Evolutionary conservation across 805 yeast species (phyloP), one percentile per base, ranked within the genome.

Genomic region (Yamadazyma sp.): DNA sequence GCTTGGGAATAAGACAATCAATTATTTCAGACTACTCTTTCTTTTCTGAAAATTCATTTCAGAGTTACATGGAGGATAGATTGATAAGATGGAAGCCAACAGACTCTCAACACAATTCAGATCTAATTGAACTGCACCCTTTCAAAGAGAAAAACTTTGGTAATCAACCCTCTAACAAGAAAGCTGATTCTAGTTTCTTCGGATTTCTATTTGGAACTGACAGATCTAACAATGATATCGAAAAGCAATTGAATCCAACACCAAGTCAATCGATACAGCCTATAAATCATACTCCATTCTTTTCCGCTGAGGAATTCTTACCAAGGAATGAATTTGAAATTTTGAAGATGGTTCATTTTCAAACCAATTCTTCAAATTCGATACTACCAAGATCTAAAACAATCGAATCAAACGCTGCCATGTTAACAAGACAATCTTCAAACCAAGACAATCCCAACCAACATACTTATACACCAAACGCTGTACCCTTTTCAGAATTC

Each of bases 71-170:
- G 52, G 66, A 61, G 36, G 60, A 56, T 7, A 37, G 66, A 28
- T 42, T 60, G 22, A 36, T 52, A 1, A 34, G 63, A 23, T 63
- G 62, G 58, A 47, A 59, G 31, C 65, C 66, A 3, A 42, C 49
- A 9, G 58, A 53, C 7, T 59, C 67, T 0, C 65, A 62, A 26
- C 56, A 55, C 29, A 56, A 60, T 35, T 42, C 49, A 8, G 60
- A 56, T n/a, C 25, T 57, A 7, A 30, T 36, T 12, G 63, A 56
- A 0, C 36, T 18, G 5, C 69, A 63, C 35, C 68, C 69, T n/a
- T 65, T 55, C 32, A 59, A 55, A 28, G 32, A 28, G 7, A 38
- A 33, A 6, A 15, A 23, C 3, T 43, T 21, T 37, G 45, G 39
- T 5, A 23, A 8, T 20, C 19, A 33, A 23, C 13, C 17, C 11